Base-by-base conservation (phyloP, 805 yeast genomes). In the Priceomyces carsonii region DNA sequence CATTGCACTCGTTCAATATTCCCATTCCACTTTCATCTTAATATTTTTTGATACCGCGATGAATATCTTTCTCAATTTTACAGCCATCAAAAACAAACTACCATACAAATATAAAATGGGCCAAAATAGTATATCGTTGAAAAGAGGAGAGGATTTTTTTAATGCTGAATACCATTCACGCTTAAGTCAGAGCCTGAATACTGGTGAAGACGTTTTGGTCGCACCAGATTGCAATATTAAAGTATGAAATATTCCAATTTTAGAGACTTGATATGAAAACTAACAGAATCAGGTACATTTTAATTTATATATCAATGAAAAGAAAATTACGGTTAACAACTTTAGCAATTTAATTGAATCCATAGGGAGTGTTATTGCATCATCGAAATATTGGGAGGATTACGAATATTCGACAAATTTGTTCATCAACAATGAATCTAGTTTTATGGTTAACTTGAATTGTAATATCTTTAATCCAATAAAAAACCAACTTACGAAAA, bases 231-330 rank as follows among this genome's bases (percentile, higher is more conserved):
- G 20, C 9, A 30, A 24, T 18, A 24, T 36, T 15, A 18, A 10
- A n/a, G 39, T 36, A 26, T 18, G 39, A 14, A 17, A 18, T 20
- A 26, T 18, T 10, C n/a, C n/a, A n/a, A n/a, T n/a, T n/a, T n/a
- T n/a, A n/a, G n/a, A n/a, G n/a, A n/a, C n/a, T n/a, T n/a, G n/a
- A n/a, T n/a, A n/a, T 19, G 15, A 25, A 10, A 18, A 19, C 23
- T 31, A 23, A 30, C 23, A 13, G 8, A 5, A 8, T 5, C 3
- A 39, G 43, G 12, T 39, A n/a, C 34, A 39, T 14, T 30, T 48
- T 13, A 40, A 39, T 26, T 16, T 51, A 6, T 26, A 15, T 21
- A 32, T 50, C 13, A 51, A 51, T 26, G 41, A 38, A 3, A 20
- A 25, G 2, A 25, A 20, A 13, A 24, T 48, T 9, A 21, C 16